Base-by-base conservation (phyloP, 1,284 basidiomycete genomes). In the Leccinum pachyderme region DNA sequence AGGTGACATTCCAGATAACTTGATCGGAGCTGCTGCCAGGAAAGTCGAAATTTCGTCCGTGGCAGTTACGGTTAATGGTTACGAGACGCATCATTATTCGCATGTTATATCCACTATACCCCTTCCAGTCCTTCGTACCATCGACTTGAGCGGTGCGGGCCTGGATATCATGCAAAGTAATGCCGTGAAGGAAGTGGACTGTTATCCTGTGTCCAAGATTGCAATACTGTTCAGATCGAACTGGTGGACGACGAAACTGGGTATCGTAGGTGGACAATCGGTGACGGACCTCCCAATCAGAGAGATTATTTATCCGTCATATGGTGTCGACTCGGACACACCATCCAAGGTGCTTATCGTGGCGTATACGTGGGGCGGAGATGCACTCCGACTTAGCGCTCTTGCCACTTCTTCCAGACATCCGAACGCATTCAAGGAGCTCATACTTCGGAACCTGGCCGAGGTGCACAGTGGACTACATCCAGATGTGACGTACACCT, bases 221-320 rank as follows among this genome's bases (percentile, higher is more conserved):
- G 37, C 37, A 9, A 39, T 39, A 3, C 18, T 39, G 18, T 39
- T 39, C 18, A 39, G 18, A 39, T 39, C 37, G 7, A 39, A 39
- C 37, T 39, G 37, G 37, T 39, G 37, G 37, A 39, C 37, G 37
- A 39, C 18, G n/a, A 39, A 39, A 18, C 18, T 39, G 37, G 37
- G 37, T 6, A 39, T 39, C 11, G 18, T 59, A 1, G 73, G 72
- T 22, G 72, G 72, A 0, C 67, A 72, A 54, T 65, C 70, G 24
- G 58, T 58, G 12, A 75, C 72, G 2, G 73, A 75, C 55, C 64
- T 72, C 7, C 69, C 68, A 0, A 65, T 72, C 28, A 63, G 69
- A 7, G 61, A 55, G 48, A 59, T 74, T 24, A 4, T 39, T 18
- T 39, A 39, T 18, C 37, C 37, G 18, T 39, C 37, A 62, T 58